Conservation (phyloP, 371 early-diverging fungal species). For the Rhizomucor pusillus region DNA sequence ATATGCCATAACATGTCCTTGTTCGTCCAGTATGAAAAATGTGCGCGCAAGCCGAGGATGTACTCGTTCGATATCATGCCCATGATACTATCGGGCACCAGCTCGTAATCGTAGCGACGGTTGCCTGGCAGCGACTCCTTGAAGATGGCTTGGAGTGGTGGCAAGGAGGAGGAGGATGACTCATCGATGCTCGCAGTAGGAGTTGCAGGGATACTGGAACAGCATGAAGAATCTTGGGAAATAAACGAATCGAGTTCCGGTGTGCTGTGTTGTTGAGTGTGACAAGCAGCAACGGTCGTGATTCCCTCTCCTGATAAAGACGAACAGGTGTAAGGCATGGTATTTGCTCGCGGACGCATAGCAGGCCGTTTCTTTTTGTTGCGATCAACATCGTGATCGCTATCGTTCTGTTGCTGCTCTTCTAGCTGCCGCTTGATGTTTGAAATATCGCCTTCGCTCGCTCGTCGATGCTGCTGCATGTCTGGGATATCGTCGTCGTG, state of each 20-base stretch:
- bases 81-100: slow-evolving; percentile 45
- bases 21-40: slow-evolving; percentile 53
- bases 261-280: no score
- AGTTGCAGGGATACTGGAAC: background rate
- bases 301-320: no score
- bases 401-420: background rate
- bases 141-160: background rate
- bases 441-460: slow-evolving; percentile 15
- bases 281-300: no score
- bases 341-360: no score
- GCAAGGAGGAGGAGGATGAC: background rate
- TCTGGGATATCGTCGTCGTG: background rate
- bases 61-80: slow-evolving; percentile 52
- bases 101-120: slow-evolving; percentile 40
- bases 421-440: background rate
- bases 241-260: no score
- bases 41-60: slow-evolving; percentile 44
- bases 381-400: background rate
- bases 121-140: slow-evolving; percentile 2
- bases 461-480: slow-evolving; percentile 3
- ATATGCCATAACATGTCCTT: slow-evolving; percentile 55
- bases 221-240: background rate
- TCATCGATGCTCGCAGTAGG: background rate
- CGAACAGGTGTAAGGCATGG: no score
- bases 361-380: background rate